Conservation (phyloP, 2,329 filamentous ascomycete species). For the Fonsecaea monophora region DNA sequence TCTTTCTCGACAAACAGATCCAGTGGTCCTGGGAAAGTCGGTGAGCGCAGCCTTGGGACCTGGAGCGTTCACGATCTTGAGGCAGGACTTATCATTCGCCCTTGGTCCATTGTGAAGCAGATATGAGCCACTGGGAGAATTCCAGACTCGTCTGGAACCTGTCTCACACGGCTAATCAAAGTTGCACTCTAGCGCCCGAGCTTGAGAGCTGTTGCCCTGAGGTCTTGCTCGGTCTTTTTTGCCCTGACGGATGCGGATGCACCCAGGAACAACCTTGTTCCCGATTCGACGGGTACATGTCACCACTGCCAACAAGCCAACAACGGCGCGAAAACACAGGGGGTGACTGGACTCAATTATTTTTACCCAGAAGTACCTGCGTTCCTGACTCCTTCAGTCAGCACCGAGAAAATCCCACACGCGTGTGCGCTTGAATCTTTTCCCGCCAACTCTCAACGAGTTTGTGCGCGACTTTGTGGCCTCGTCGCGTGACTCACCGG, state of each 20-base stretch:
- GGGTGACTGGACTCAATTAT: not conserved
- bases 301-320: not conserved
- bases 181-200: not conserved
- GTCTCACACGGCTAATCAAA: conserved; percentile 5
- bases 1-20: not conserved
- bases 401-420: conserved; percentile 11
- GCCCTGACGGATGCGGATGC: not conserved
- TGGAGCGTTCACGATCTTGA: conserved; percentile 16
- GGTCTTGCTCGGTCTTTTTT: not conserved
- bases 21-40: conserved; percentile 5
- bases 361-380: not conserved
- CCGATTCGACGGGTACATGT: not conserved
- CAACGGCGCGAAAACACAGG: not conserved
- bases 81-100: conserved; percentile 14
- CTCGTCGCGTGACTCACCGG: not conserved
- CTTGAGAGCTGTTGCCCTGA: not conserved
- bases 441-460: not conserved
- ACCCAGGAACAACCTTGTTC: not conserved
- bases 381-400: not conserved
- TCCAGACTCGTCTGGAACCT: conserved; percentile 1
- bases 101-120: not conserved
- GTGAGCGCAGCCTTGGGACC: conserved; percentile 14
- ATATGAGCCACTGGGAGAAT: not conserved
- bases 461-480: not conserved
- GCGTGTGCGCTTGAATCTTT: conserved; percentile 10